These are phyloP conservation scores for Kwoniella sp. DNA, from an alignment of 768 basidiomycete species.

Conservation along the genomic window DNA sequence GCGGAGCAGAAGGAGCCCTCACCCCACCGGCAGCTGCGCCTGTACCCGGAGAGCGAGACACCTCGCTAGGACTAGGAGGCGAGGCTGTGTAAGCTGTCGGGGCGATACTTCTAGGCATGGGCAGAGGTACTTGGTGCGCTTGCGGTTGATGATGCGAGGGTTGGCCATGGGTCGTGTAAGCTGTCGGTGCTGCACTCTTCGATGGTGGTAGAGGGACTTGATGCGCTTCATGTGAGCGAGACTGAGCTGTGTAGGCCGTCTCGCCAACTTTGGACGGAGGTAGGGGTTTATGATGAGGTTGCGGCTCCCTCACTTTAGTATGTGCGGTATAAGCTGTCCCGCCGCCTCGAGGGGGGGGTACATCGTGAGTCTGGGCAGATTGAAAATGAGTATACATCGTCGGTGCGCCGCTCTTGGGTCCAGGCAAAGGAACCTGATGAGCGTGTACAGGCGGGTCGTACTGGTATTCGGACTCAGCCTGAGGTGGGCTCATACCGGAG, in stretches of 20 bases:
- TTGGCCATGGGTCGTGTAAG: neutral
- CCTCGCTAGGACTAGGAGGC: neutral
- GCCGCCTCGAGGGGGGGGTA: neutral
- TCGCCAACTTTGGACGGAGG: neutral
- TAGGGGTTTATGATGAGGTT: neutral
- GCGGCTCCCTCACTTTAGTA: neutral
- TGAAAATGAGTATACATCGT: constrained; percentile 1
- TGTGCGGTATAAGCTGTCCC: neutral
- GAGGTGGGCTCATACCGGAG: constrained; percentile 11
- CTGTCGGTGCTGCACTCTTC: constrained; percentile 1
- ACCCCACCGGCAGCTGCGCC: too few relatives aligned
- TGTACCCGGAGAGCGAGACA: neutral
- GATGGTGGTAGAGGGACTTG: constrained; percentile 20
- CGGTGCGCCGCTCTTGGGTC: neutral
- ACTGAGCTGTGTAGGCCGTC: neutral
- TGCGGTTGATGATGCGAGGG: neutral
- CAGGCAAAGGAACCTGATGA: constrained; percentile 6
- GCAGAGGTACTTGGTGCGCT: constrained; percentile 11
- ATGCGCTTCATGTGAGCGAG: neutral
- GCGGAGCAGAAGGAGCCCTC: neutral
- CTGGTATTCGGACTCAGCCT: neutral
- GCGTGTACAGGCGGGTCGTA: neutral
- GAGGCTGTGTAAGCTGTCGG: constrained; percentile 3
- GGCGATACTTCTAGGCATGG: constrained; percentile 15
- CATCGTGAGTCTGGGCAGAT: neutral